Conservation (phyloP, 805 yeast genomes). For the Ogataea nakhonphanomensis region DNA sequence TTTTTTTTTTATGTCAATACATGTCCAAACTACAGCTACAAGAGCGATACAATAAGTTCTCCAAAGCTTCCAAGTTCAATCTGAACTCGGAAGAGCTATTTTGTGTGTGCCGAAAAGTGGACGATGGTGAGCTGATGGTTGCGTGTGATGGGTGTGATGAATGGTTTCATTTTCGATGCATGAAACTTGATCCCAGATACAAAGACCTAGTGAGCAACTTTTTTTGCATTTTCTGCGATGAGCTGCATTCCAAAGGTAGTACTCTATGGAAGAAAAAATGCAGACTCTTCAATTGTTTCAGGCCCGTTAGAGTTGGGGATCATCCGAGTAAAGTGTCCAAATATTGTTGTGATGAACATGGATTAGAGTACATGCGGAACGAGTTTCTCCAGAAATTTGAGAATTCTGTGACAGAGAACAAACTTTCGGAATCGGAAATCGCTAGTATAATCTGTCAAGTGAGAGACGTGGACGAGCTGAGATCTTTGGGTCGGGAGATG, state of each 20-base stretch:
- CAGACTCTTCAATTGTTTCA: constrained; percentile 52
- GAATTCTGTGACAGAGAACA: constrained; percentile 6
- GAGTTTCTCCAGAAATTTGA: constrained; percentile 24
- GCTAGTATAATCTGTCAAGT: constrained; percentile 18
- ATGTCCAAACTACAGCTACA: constrained; percentile 22
- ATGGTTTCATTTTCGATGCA: constrained; percentile 87
- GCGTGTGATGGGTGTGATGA: constrained; percentile 94
- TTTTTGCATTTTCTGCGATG: constrained; percentile 71
- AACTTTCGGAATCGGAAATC: constrained; percentile 13
- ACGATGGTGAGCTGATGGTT: constrained; percentile 82
- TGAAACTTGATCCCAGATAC: constrained; percentile 51
- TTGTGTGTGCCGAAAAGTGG: constrained; percentile 77
- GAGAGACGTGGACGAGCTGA: constrained; percentile 21
- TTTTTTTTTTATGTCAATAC: background rate
- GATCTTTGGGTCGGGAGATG: constrained; percentile 35
- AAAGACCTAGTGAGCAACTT: constrained; percentile 58
- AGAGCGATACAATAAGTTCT: constrained; percentile 28
- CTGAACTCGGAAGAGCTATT: constrained; percentile 59
- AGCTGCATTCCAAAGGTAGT: constrained; percentile 41
- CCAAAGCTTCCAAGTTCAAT: constrained; percentile 38
- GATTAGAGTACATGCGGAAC: constrained; percentile 40
- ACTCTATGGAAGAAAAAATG: constrained; percentile 79
- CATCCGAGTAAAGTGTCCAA: constrained; percentile 44
- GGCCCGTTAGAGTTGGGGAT: constrained; percentile 42
- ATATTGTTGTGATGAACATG: constrained; percentile 76